Evolutionary conservation across 73 alveolate species (phyloP), one percentile per base, ranked within the genome.

Genomic region (Symbiodinium natans): DNA sequence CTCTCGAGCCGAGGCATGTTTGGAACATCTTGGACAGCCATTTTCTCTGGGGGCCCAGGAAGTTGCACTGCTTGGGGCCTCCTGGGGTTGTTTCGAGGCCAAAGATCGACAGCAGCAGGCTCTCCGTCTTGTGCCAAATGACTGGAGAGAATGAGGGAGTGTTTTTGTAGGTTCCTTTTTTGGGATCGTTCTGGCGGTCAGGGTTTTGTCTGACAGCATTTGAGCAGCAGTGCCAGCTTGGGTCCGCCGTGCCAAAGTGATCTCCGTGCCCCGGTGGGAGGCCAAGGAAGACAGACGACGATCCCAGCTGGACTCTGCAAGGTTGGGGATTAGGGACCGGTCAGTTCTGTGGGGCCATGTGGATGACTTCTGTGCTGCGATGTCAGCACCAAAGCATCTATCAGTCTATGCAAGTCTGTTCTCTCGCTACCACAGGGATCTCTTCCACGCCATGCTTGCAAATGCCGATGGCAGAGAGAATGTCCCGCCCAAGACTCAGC

Each of bases 401-500:
- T n/a, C n/a, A n/a, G n/a, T n/a, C n/a, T n/a, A n/a, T n/a, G 68
- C 68, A 52, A 27, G 13, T 52, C 68, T 48, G 63, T 48, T 48
- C 63, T 0, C 19, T 5, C 27, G 63, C 63, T 48, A 46, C 34
- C 10, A 34, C 77, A 63, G 77, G 77, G 77, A 63, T 63, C 77
- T 63, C 40, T 63, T 63, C 77, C 77, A 63, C 25, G 77, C 77
- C 15, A 63, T 63, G 77, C 77, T 63, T 31, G 77, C 77, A 46
- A 46, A 13, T 27, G 36, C 38, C 7, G 77, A 63, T 29, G 77
- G 77, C 7, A 31, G 77, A 27, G 77, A 63, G 25, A 63, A 63
- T 34, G 77, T 63, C 3, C 77, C 77, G 36, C 77, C 77, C 31
- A 63, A 63, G 77, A 31, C 34, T 0, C 31, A 63, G 77, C 77